These are phyloP conservation scores for Epichloe sibirici DNA, from an alignment of 2,329 filamentous ascomycete species.

Conservation along the genomic window DNA sequence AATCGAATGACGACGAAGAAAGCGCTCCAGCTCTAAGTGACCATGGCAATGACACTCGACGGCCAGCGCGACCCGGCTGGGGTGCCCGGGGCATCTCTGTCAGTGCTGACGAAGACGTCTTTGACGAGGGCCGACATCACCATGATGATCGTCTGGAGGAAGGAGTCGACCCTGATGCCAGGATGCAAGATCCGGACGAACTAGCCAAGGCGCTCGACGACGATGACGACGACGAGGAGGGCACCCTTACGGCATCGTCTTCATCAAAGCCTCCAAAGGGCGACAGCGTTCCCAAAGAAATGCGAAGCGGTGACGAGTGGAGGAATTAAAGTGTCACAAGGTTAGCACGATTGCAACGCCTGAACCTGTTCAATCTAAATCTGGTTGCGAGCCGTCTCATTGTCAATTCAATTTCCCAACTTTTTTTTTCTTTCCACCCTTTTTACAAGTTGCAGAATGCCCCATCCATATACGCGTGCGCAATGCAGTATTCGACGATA, in stretches of 20 bases:
- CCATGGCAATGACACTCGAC: slow-evolving; percentile 16
- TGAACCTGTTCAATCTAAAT: too few relatives aligned
- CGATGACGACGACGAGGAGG: slow-evolving; percentile 32
- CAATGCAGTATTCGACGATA: not conserved
- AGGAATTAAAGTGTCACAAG: slow-evolving; percentile 18
- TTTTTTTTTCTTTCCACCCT: not conserved
- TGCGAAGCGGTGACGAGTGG: slow-evolving; percentile 38
- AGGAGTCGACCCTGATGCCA: slow-evolving; percentile 46
- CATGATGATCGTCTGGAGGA: slow-evolving; percentile 33
- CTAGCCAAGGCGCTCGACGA: slow-evolving; percentile 46
- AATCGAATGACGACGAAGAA: slow-evolving; percentile 49
- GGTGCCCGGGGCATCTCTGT: slow-evolving; percentile 53
- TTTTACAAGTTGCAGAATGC: not conserved
- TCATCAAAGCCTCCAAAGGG: slow-evolving; percentile 15
- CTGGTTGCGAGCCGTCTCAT: not conserved
- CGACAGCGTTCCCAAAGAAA: slow-evolving; percentile 22
- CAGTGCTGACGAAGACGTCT: slow-evolving; percentile 49
- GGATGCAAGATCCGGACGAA: slow-evolving; percentile 56
- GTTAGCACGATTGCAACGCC: too few relatives aligned
- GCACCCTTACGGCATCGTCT: slow-evolving; percentile 12
- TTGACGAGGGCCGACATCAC: slow-evolving; percentile 37
- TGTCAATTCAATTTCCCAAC: not conserved
- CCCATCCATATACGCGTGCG: not conserved
- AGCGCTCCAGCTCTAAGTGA: slow-evolving; percentile 36
- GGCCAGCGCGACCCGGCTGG: slow-evolving; percentile 40